phyloP scores from a whole-genome alignment of 2,329 filamentous ascomycete species.

The Scleromitrula shiraiana region DNA sequence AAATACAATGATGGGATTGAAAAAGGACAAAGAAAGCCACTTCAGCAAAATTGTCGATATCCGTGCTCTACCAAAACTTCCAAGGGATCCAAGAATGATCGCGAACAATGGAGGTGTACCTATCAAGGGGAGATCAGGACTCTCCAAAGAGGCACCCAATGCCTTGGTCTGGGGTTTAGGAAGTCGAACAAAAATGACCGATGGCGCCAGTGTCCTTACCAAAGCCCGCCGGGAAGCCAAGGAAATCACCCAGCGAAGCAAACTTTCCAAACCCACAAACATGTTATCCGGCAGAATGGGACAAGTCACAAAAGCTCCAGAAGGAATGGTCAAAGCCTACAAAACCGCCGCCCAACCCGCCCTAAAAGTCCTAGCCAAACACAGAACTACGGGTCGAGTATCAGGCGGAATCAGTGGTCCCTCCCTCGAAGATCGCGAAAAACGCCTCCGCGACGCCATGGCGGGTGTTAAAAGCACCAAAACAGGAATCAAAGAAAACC shows the following conservation, averaged over 20 bases:
- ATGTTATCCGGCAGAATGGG: slow-evolving; percentile 27
- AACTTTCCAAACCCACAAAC: slow-evolving; percentile 36
- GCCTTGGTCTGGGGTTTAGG: slow-evolving; percentile 39
- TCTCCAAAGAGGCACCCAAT: slow-evolving; percentile 28
- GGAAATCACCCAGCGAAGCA: slow-evolving; percentile 43
- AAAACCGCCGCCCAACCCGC: slow-evolving; percentile 35
- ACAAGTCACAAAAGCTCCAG: slow-evolving; percentile 41
- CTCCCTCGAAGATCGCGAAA: slow-evolving; percentile 32
- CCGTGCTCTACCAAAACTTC: slow-evolving; percentile 37
- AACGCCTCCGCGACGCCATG: slow-evolving; percentile 21
- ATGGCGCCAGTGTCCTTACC: slow-evolving; percentile 45
- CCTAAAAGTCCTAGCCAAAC: slow-evolving; percentile 29
- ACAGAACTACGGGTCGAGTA: slow-evolving; percentile 17
- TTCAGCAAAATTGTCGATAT: slow-evolving; percentile 48
- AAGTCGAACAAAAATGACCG: slow-evolving; percentile 44
- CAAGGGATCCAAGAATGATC: slow-evolving; percentile 32
- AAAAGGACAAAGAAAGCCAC: slow-evolving; percentile 49
- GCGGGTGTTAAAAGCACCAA: slow-evolving; percentile 10
- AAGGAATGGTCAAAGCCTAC: slow-evolving; percentile 46
- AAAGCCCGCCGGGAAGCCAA: slow-evolving; percentile 49
- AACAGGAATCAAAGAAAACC: slow-evolving; percentile 10
- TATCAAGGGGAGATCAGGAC: slow-evolving; percentile 19
- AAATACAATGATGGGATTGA: slow-evolving; percentile 48
- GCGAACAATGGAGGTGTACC: slow-evolving; percentile 29
- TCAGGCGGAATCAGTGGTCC: slow-evolving; percentile 14